phyloP scores from a whole-genome alignment of 1,284 basidiomycete species.

The Jaminaea rosea region DNA sequence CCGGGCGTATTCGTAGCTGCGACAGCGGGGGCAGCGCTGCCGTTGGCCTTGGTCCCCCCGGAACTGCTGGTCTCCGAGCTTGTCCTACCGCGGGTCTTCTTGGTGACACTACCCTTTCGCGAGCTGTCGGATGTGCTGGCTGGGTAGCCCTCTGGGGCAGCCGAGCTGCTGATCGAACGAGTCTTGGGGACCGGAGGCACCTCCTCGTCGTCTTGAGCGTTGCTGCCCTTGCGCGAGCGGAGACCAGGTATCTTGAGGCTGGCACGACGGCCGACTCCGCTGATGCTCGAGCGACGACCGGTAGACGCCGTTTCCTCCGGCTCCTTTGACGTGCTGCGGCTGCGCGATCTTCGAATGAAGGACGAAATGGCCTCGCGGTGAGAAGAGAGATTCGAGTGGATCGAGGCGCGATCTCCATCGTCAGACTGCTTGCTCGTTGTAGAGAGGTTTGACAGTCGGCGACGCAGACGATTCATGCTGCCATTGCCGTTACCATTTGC shows the following conservation, averaged over 20 bases:
- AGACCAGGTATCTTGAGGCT: background rate
- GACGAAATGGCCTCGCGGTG: background rate
- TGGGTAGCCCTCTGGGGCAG: background rate
- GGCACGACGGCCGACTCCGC: background rate
- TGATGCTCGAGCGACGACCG: background rate
- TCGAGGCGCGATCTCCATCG: background rate
- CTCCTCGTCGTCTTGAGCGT: background rate
- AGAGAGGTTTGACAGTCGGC: background rate
- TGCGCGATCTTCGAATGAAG: background rate
- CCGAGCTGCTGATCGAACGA: background rate
- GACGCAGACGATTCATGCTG: background rate
- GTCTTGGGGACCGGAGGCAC: conserved; percentile 3
- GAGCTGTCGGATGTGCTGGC: background rate
- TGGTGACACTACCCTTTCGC: background rate
- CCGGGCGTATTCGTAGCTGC: background rate
- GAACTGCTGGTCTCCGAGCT: background rate
- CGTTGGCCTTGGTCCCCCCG: background rate
- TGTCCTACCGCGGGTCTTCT: background rate
- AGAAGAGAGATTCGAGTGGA: background rate
- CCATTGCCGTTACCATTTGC: conserved; percentile 2
- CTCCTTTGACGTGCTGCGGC: background rate
- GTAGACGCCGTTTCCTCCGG: background rate
- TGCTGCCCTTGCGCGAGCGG: background rate
- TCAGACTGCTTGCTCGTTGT: background rate
- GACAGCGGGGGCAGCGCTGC: background rate